A percentile compares a stretch with the other conserved stretches of the same genome.
phyloP scores from a whole-genome alignment of 352 stramenopile species.

The Phytophthora cryptogea region DNA sequence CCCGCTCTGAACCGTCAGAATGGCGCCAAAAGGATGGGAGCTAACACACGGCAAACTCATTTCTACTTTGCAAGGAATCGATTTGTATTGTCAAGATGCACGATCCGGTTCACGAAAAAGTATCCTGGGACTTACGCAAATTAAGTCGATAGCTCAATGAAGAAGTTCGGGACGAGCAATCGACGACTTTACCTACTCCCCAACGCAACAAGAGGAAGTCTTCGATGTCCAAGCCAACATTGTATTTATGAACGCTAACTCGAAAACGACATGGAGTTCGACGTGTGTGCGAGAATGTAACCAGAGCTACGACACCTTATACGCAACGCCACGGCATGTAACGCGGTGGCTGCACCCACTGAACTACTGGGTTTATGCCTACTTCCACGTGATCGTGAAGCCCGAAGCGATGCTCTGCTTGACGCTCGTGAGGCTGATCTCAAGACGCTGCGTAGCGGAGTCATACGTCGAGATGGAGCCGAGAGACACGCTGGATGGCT shows the following conservation, averaged over 20 bases:
- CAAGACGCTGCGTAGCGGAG: conserved; percentile 27
- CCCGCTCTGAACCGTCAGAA: neutral
- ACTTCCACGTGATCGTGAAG: conserved; percentile 40
- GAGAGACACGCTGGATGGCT: conserved; percentile 30
- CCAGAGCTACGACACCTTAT: neutral
- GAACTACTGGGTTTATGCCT: neutral
- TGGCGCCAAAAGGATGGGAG: no score
- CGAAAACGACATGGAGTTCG: neutral
- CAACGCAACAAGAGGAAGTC: no score
- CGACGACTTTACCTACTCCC: no score
- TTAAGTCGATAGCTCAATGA: no score
- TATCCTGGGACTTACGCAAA: no score
- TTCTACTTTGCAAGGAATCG: no score
- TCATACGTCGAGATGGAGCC: conserved; percentile 35
- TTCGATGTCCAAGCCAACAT: neutral
- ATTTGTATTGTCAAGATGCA: no score
- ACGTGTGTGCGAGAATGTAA: neutral
- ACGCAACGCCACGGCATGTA: neutral
- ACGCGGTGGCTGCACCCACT: neutral
- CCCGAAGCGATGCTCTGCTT: conserved; percentile 31
- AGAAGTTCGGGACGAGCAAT: no score
- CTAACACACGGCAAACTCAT: no score
- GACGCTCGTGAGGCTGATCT: conserved; percentile 31
- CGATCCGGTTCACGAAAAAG: no score
- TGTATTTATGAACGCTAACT: neutral